phyloP scores from a whole-genome alignment of 805 yeast genomes.

The Scheffersomyces amazonensis region DNA sequence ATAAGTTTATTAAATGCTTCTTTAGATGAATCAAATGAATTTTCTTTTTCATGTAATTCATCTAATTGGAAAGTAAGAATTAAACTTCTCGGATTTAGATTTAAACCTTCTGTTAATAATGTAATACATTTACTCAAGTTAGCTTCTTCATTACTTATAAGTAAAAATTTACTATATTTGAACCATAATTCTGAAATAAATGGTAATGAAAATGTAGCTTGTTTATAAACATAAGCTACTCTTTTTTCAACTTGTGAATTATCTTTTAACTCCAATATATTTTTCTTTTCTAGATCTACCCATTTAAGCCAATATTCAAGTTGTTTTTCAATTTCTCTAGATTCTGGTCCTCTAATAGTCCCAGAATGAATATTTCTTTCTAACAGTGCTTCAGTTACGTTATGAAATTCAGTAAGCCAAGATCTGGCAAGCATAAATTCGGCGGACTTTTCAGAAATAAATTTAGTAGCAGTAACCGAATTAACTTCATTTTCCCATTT shows the following conservation, averaged over 20 bases:
- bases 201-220: constrained; percentile 59
- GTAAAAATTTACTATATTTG: constrained; percentile 45
- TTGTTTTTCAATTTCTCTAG: constrained; percentile 34
- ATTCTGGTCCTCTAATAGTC: constrained; percentile 16
- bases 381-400: constrained; percentile 49
- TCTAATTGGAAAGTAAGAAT: constrained; percentile 65
- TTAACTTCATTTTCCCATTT: constrained; percentile 79
- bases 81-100: constrained; percentile 68
- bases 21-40: constrained; percentile 48
- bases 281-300: constrained; percentile 76
- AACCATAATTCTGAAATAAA: constrained; percentile 80
- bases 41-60: constrained; percentile 64
- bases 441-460: constrained; percentile 76
- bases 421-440: constrained; percentile 87
- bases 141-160: constrained; percentile 32
- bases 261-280: constrained; percentile 60
- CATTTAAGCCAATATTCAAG: constrained; percentile 63
- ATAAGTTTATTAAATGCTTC: constrained; percentile 51
- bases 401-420: constrained; percentile 68
- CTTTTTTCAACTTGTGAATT: constrained; percentile 48
- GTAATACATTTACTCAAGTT: constrained; percentile 41
- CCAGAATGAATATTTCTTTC: constrained; percentile 36
- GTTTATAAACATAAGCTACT: constrained; percentile 67
- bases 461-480: constrained; percentile 75
- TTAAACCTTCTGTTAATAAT: constrained; percentile 51